These are phyloP conservation scores for Aegilops umbellulata DNA, from an alignment of 176 grass and related monocot species.

Conservation along the genomic window DNA sequence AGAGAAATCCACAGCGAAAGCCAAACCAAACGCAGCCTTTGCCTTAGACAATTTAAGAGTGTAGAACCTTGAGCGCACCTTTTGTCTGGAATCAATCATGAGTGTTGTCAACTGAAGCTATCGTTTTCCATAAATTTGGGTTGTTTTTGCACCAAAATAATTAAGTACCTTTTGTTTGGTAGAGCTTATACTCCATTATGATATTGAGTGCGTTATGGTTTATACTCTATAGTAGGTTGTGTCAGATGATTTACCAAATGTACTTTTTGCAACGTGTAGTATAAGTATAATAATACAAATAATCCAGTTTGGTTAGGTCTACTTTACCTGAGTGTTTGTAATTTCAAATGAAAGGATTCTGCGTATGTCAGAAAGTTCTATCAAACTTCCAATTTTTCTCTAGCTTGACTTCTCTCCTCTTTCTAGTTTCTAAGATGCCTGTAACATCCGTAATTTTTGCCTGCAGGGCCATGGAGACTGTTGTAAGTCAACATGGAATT, in stretches of 20 bases:
- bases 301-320: background rate
- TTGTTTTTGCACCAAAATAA: background rate
- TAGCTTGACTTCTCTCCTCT: background rate
- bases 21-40: too few relatives aligned
- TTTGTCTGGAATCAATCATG: background rate
- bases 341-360: background rate
- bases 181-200: background rate
- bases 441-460: slow-evolving; percentile 14
- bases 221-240: slow-evolving; percentile 10
- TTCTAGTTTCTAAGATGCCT: slow-evolving; percentile 3
- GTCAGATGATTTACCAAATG: slow-evolving; percentile 5
- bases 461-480: slow-evolving; percentile 92
- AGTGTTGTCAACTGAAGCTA: background rate
- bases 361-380: background rate
- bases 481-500: slow-evolving; percentile 91
- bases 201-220: slow-evolving; percentile 4
- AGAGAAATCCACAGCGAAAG: too few relatives aligned
- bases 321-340: slow-evolving; percentile 16
- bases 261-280: background rate
- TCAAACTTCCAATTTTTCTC: background rate
- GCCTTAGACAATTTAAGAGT: background rate
- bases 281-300: background rate
- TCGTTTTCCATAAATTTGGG: background rate
- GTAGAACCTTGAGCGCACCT: background rate
- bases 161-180: too few relatives aligned